phyloP scores from a whole-genome alignment of 768 basidiomycete genomes.

The Leccinum truebloodii region DNA sequence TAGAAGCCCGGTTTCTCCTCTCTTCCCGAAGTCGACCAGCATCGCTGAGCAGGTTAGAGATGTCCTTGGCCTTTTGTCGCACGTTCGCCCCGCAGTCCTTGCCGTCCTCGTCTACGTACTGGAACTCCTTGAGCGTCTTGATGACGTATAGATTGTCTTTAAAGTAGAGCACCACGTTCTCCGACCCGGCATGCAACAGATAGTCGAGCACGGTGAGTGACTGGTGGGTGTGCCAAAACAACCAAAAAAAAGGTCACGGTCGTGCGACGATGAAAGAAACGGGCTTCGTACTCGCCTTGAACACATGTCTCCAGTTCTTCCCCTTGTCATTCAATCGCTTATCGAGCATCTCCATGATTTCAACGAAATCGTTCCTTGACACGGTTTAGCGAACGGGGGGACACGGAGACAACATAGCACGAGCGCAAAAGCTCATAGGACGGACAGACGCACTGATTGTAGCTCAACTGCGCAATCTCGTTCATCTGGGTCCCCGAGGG shows the following conservation, averaged over 20 bases:
- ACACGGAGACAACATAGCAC: neutral
- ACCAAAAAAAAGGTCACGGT: neutral
- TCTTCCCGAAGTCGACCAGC: conserved; percentile 83
- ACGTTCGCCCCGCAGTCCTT: conserved; percentile 99
- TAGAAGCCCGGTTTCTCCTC: conserved; percentile 77
- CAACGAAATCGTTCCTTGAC: conserved; percentile 89
- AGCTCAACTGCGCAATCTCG: conserved; percentile 95
- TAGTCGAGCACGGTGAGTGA: conserved; percentile 95
- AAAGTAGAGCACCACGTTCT: conserved; percentile 99
- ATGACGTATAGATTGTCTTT: conserved; percentile 95
- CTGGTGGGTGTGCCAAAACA: conserved; percentile 36
- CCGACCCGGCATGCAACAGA: conserved; percentile 92
- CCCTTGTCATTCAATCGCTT: conserved; percentile 98
- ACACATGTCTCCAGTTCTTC: conserved; percentile 99
- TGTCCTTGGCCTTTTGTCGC: conserved; percentile 96
- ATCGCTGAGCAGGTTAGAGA: conserved; percentile 90
- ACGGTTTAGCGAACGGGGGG: neutral
- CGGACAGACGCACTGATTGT: conserved; percentile 78
- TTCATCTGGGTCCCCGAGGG: conserved; percentile 99
- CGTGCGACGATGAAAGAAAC: neutral
- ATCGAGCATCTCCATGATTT: conserved; percentile 99
- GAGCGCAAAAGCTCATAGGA: neutral
- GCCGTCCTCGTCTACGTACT: conserved; percentile 90
- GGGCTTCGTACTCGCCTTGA: conserved; percentile 68
- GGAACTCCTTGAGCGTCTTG: conserved; percentile 99